These are phyloP conservation scores for Erucastrum elatum DNA, from an alignment of 345 rosid genomes.

Conservation along the genomic window DNA sequence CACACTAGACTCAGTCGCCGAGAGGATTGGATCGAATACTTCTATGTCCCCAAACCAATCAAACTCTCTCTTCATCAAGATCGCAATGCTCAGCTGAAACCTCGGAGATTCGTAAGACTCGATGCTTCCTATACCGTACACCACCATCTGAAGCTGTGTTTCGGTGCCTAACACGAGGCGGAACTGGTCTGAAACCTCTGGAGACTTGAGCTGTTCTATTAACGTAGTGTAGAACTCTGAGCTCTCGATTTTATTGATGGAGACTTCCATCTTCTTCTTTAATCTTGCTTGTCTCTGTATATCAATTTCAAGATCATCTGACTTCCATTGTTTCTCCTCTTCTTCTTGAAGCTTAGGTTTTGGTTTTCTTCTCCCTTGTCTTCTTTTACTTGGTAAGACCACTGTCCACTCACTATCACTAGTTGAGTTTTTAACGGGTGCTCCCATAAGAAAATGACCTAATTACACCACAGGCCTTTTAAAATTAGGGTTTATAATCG, in stretches of 20 bases:
- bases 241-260: slow-evolving; percentile 52
- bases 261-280: slow-evolving; percentile 51
- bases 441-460: slow-evolving; percentile 3
- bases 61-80: slow-evolving; percentile 71
- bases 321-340: slow-evolving; percentile 54
- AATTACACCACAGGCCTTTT: not conserved
- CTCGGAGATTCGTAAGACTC: slow-evolving; percentile 77
- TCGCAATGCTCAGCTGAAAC: slow-evolving; percentile 70
- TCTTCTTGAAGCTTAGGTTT: slow-evolving; percentile 33
- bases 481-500: slow-evolving; percentile 20
- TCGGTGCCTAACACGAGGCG: slow-evolving; percentile 58
- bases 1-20: slow-evolving; percentile 62
- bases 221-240: slow-evolving; percentile 58
- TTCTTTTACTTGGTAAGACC: slow-evolving; percentile 61
- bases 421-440: slow-evolving; percentile 30
- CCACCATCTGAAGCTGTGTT: slow-evolving; percentile 56
- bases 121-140: slow-evolving; percentile 85
- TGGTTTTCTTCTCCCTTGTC: slow-evolving; percentile 38
- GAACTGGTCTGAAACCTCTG: slow-evolving; percentile 46
- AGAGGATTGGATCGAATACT: slow-evolving; percentile 83
- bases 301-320: slow-evolving; percentile 51
- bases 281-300: slow-evolving; percentile 52
- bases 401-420: slow-evolving; percentile 72
- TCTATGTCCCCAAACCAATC: slow-evolving; percentile 72
- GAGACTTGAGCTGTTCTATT: slow-evolving; percentile 60